A percentile compares a stretch with the other conserved stretches of the same genome.
Conservation (phyloP, 2,329 filamentous ascomycete species). For the Aspergillus pseudoglaucus region DNA sequence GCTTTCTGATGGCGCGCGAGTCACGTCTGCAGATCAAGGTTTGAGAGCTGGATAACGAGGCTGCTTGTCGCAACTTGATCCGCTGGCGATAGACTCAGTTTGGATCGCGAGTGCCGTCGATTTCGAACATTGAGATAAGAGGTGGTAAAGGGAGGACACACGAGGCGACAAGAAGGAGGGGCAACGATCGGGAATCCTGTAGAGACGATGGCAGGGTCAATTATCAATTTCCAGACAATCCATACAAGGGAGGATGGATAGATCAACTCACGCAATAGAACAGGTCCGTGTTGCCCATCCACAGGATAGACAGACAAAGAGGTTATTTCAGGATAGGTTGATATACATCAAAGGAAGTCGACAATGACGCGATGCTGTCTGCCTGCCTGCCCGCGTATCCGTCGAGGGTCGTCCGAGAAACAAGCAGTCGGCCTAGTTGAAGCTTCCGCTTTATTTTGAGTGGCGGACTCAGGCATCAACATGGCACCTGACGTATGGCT, state of each 20-base stretch:
- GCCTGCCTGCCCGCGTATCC: slow-evolving; percentile 2
- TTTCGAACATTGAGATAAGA: too few relatives aligned
- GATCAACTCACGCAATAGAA: slow-evolving; percentile 22
- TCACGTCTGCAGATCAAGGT: neutral
- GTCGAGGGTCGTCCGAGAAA: slow-evolving; percentile 29
- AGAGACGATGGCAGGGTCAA: neutral
- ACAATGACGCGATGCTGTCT: slow-evolving; percentile 18
- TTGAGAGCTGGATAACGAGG: neutral
- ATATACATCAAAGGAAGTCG: slow-evolving; percentile 12
- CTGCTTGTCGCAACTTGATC: neutral
- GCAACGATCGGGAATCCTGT: too few relatives aligned
- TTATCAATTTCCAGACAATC: neutral
- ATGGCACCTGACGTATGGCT: slow-evolving; percentile 18
- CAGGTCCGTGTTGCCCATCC: slow-evolving; percentile 16
- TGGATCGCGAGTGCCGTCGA: too few relatives aligned
- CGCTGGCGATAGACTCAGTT: neutral
- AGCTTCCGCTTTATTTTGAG: slow-evolving; percentile 16
- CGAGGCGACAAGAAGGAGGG: too few relatives aligned
- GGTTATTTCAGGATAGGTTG: slow-evolving; percentile 10
- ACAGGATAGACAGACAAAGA: slow-evolving; percentile 9
- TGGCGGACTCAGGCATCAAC: slow-evolving; percentile 22
- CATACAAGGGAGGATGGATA: neutral
- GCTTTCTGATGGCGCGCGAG: neutral
- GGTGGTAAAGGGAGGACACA: too few relatives aligned
- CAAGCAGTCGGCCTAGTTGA: slow-evolving; percentile 19